Percentiles rank a stretch among this genome's conserved stretches.
These are phyloP conservation scores for Helianthus tuberosus DNA, from an alignment of 129 eudicot species.

Conservation along the genomic window DNA sequence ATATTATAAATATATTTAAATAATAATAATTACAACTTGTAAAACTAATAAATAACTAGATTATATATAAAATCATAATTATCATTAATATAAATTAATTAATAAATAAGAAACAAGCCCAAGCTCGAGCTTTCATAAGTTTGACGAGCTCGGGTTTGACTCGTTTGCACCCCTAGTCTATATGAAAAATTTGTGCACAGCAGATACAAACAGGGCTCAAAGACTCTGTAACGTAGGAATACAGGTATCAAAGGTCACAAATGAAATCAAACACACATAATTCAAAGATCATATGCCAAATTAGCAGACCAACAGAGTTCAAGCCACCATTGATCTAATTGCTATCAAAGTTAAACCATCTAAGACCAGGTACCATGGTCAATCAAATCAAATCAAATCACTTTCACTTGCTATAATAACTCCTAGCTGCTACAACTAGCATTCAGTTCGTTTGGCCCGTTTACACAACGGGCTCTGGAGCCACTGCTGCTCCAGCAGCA, in stretches of 20 bases:
- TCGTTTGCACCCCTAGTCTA: not conserved
- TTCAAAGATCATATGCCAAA: constrained; percentile 8
- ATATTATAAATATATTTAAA: no score
- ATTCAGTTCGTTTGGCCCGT: constrained; percentile 1
- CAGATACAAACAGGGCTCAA: not conserved
- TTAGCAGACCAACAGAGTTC: constrained; percentile 8
- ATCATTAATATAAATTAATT: no score
- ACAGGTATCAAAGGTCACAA: constrained; percentile 24
- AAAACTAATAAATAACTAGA: no score
- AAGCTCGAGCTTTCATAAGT: no score
- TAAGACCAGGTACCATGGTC: constrained; percentile 9
- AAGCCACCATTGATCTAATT: constrained; percentile 18
- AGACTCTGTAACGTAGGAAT: no score
- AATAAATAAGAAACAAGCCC: no score
- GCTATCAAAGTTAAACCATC: constrained; percentile 19
- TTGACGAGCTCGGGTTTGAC: no score
- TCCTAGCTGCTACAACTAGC: not conserved
- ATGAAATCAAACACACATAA: constrained; percentile 14
- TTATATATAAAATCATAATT: no score
- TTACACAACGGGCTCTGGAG: constrained; percentile 55
- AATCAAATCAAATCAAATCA: not conserved
- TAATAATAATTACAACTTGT: no score
- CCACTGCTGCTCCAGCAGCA: constrained; percentile 54
- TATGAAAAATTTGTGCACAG: not conserved
- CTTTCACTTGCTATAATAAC: constrained; percentile 8